Evolutionary conservation across 352 stramenopile genomes (phyloP).

Genomic region (Phytophthora brassicae): DNA sequence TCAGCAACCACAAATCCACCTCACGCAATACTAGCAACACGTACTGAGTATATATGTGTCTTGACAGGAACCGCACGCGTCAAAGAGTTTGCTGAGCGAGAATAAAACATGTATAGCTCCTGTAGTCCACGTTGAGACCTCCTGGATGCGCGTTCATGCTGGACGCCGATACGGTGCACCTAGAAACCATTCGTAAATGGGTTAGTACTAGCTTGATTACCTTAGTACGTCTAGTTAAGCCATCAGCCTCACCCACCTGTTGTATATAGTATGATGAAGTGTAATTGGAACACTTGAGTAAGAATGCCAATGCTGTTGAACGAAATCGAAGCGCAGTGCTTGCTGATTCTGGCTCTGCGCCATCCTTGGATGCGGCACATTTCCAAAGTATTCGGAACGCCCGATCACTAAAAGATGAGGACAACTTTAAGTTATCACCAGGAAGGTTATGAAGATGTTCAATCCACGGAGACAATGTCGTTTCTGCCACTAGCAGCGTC

Average conservation of each 20-base stretch:
- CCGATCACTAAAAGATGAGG: constrained; percentile 62
- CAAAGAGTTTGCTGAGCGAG: constrained; percentile 29
- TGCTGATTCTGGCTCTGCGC: constrained; percentile 7
- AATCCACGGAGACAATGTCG: constrained; percentile 51
- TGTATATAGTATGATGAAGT: constrained; percentile 59
- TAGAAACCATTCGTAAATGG: constrained; percentile 12
- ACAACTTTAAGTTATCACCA: constrained; percentile 52
- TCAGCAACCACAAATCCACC: background rate
- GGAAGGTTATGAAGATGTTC: constrained; percentile 42
- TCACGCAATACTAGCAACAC: constrained; percentile 7
- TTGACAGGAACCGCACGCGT: constrained; percentile 12
- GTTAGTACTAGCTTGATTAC: background rate
- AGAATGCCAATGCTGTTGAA: constrained; percentile 52
- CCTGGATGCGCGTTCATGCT: constrained; percentile 52
- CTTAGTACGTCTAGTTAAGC: background rate
- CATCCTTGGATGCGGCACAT: constrained; percentile 42
- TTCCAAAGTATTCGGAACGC: constrained; percentile 78
- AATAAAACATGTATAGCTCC: constrained; percentile 46
- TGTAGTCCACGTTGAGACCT: constrained; percentile 31
- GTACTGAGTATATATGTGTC: constrained; percentile 31
- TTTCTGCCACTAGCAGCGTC: constrained; percentile 25
- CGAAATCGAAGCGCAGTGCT: constrained; percentile 42
- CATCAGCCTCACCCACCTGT: constrained; percentile 32
- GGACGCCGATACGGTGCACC: constrained; percentile 64
- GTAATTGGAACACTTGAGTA: constrained; percentile 74